Base-by-base conservation (phyloP, 805 yeast species). In the Scheffersomyces stipitis region DNA sequence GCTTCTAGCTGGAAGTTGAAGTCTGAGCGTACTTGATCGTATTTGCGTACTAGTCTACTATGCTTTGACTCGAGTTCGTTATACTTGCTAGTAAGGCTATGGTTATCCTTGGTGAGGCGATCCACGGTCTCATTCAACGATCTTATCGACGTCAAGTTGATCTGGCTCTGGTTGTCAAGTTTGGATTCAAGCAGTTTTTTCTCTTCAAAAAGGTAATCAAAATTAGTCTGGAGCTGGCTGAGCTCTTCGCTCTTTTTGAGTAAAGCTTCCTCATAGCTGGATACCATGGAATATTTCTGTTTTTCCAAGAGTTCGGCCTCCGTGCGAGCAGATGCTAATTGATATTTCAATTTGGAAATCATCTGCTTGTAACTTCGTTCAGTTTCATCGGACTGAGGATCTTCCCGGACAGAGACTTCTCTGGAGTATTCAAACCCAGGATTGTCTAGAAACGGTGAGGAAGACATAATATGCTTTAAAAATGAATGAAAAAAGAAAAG, bases 181-280 rank as follows among this genome's bases (percentile, higher is more conserved):
- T 66, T 65, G 17, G 65, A 59, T 14, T 58, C 55, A 23, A 58
- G 45, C 31, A 59, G 58, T 20, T 57, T 52, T 36, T 67, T 52
- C 37, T 66, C 67, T 22, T 56, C 56, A 36, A 56, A 64, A 8
- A 67, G 36, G 38, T 41, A 68, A 35, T 65, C 68, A 30, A 69
- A 60, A 42, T 64, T 64, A 18, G 52, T 50, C 42, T 68, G 64
- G 10, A 69, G 48, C 22, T 50, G 54, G 18, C 51, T 50, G 33
- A 58, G 48, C 30, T 58, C 64, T 27, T 62, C 63, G 38, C 57
- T 60, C 42, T 69, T 68, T 9, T 45, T 37, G 10, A 67, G 41
- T 5, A 64, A 42, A 31, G 38, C 50, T 34, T 65, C 70, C 37
- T 56, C 60, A 17, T 56, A 45, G 13, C 18, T 40, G 9, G 48